phyloP scores from a whole-genome alignment of 805 yeast species.

The Clavispora vitiphila region DNA sequence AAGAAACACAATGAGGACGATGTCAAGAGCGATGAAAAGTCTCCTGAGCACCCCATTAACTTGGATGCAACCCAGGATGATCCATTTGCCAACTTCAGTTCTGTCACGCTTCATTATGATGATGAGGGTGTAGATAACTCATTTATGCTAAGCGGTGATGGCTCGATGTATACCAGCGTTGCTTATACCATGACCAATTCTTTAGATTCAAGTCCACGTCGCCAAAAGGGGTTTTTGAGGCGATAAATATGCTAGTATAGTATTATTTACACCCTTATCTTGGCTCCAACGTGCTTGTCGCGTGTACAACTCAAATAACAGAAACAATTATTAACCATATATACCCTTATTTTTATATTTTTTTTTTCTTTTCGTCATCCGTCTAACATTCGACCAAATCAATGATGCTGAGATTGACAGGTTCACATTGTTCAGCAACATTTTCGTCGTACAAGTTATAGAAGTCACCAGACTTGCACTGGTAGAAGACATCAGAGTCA shows the following conservation, averaged over 20 bases:
- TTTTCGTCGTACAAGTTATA: conserved; percentile 71
- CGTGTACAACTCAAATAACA: neutral
- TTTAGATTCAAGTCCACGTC: conserved; percentile 13
- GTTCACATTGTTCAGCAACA: conserved; percentile 57
- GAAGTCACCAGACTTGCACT: conserved; percentile 71
- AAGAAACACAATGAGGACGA: conserved; percentile 30
- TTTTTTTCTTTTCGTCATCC: neutral
- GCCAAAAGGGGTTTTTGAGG: conserved; percentile 29
- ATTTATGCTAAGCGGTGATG: conserved; percentile 43
- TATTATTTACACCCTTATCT: neutral
- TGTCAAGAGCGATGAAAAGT: conserved; percentile 1
- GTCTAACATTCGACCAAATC: conserved; percentile 51
- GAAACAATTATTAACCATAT: neutral
- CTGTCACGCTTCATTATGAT: conserved; percentile 78
- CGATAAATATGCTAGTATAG: conserved; percentile 11
- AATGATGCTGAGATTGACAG: conserved; percentile 57
- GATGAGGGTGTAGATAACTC: conserved; percentile 40
- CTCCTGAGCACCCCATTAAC: conserved; percentile 1
- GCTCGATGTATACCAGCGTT: conserved; percentile 45
- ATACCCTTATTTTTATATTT: neutral
- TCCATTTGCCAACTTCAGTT: conserved; percentile 81
- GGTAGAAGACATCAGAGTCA: conserved; percentile 56
- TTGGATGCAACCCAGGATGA: conserved; percentile 32
- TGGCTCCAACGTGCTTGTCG: neutral
- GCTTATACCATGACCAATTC: conserved; percentile 46